Conservation (phyloP, 345 rosid genomes). For the Gossypium rotundifolium region DNA sequence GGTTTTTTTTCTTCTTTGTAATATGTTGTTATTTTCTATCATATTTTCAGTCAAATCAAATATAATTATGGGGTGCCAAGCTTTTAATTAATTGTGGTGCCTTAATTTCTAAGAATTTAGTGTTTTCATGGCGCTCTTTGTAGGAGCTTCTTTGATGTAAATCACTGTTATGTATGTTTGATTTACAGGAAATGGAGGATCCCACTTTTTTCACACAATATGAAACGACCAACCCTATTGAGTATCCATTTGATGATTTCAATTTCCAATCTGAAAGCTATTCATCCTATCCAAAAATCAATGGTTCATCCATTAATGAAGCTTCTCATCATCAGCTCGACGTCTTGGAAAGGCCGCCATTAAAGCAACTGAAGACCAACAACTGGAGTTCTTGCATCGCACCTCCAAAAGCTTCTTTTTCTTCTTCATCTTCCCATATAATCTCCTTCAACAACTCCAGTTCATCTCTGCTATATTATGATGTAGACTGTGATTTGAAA, state of each 20-base stretch:
- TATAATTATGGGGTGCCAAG: no score
- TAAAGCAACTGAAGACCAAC: conserved; percentile 30
- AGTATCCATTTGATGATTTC: conserved; percentile 23
- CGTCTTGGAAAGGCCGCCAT: conserved; percentile 26
- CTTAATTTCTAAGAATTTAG: not conserved
- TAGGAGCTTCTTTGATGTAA: conserved; percentile 16
- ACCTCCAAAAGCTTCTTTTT: conserved; percentile 23
- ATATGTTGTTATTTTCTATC: not conserved
- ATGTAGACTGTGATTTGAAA: conserved; percentile 6
- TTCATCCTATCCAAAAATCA: conserved; percentile 14
- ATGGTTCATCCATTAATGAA: not conserved
- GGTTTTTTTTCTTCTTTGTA: not conserved
- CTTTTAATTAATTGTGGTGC: not conserved
- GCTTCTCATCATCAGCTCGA: not conserved
- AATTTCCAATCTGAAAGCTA: conserved; percentile 21
- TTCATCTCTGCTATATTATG: conserved; percentile 23
- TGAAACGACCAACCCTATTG: conserved; percentile 24
- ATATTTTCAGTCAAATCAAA: no score
- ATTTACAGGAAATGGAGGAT: conserved; percentile 29
- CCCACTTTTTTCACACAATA: conserved; percentile 17
- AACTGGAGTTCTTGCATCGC: conserved; percentile 28
- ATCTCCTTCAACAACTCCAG: conserved; percentile 35
- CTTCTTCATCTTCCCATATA: conserved; percentile 30
- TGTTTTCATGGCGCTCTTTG: not conserved
- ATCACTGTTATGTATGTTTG: not conserved